Base-by-base conservation (phyloP, 768 basidiomycete species). In the Leccinum disarticulatum region DNA sequence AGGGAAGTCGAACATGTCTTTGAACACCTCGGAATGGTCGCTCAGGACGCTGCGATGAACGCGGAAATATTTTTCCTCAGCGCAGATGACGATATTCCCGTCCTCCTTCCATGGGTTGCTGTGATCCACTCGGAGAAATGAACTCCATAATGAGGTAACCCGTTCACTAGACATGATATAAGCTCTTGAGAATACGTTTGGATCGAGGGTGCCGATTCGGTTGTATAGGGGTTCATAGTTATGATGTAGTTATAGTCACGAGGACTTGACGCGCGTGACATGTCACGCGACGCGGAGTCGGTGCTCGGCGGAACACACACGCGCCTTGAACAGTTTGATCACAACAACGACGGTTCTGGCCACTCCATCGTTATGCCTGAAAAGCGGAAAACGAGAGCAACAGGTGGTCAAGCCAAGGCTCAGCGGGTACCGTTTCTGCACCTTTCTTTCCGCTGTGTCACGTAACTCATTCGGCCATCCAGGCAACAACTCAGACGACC, bases 31-130 rank as follows among this genome's bases (percentile, higher is more conserved):
- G 14, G 73, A 75, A 51, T 74, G 53, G 13, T 62, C 27, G 22
- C 56, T 54, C n/a, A 76, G 49, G 19, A 72, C 47, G 27, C 61
- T 64, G 46, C 72, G 69, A 57, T 76, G 73, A 4, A 76, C 70
- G 4, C 67, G 66, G 47, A 76, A 76, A n/a, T 60, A 63, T 51
- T 62, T 70, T 9, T 47, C 56, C 33, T 69, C 59, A 6, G 58
- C 68, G 3, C 57, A 52, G 19, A 75, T 63, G 28, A 75, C 57
- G 51, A 73, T 58, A 25, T 65, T 69, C 0, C 74, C 73, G 31
- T 74, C 72, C 0, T 70, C 62, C 25, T 31, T 50, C 58, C 59
- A 60, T 4, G 56, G 59, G 30, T 60, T 41, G 13, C 35, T 0
- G 41, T 17, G 41, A 19, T 47, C 31, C 22, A 50, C 27, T 27